A percentile compares a stretch with the other conserved stretches of the same genome.
phyloP scores from a whole-genome alignment of 2,329 filamentous ascomycete genomes.

The Elsinoe batatas region DNA sequence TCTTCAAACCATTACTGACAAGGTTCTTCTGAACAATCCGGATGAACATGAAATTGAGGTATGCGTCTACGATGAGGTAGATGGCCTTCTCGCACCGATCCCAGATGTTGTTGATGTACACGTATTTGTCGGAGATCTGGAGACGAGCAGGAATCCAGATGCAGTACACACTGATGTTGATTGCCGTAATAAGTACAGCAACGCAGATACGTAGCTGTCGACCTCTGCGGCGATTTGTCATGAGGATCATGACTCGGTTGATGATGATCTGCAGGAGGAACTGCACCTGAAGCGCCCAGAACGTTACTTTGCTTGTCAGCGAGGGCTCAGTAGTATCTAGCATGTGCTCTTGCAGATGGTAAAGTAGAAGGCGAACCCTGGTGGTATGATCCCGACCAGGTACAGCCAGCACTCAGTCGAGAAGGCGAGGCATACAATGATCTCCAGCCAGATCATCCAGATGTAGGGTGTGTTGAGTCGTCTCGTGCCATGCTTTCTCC shows the following conservation, averaged over 20 bases:
- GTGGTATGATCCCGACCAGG: constrained; percentile 16
- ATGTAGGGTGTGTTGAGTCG: constrained; percentile 29
- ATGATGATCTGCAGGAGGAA: constrained; percentile 31
- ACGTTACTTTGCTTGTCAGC: constrained; percentile 17
- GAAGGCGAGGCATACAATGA: constrained; percentile 35
- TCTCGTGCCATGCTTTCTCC: constrained; percentile 24
- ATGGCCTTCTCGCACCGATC: constrained; percentile 31
- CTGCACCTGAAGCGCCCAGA: constrained; percentile 19
- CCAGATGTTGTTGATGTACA: constrained; percentile 30
- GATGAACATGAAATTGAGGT: constrained; percentile 32
- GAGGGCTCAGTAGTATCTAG: not conserved
- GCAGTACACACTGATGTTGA: constrained; percentile 20
- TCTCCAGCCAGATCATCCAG: constrained; percentile 41
- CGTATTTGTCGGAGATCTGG: constrained; percentile 24
- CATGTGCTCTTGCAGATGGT: not conserved
- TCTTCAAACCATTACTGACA: constrained; percentile 39
- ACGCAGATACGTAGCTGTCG: constrained; percentile 29
- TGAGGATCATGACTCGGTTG: constrained; percentile 25
- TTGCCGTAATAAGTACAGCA: constrained; percentile 30
- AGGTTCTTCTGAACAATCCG: constrained; percentile 39
- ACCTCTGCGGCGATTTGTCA: constrained; percentile 18
- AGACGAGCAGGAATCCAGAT: constrained; percentile 34
- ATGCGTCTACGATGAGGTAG: constrained; percentile 29
- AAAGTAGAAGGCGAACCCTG: constrained; percentile 10
- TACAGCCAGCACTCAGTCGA: constrained; percentile 32